Evolutionary conservation across 345 rosid species (phyloP), one percentile per base, ranked within the genome.

Genomic region (Sapria himalayana): DNA sequence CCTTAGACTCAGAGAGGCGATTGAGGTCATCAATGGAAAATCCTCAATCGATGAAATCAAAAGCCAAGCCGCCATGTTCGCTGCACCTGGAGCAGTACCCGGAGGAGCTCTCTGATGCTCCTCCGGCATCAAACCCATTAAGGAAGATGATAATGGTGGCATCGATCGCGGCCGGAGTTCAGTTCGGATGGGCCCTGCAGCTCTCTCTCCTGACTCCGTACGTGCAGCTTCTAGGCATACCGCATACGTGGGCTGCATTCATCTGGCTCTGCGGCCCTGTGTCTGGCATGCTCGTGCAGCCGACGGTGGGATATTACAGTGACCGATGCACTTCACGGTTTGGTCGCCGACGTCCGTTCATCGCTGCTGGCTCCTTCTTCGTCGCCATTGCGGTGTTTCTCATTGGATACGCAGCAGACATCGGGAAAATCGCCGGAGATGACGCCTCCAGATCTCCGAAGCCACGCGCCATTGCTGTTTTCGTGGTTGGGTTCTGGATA

Each of bases 141-240:
- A 47, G 58, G 51, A 70, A 81, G 62, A 71, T 70, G 34, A 50
- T 78, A 22, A 19, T 57, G 33, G 89, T 86, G 11, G 60, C 97
- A 2, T 61, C 97, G 1, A 70, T 86, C 2, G 97, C 89, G 0
- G 89, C 89, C 9, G 97, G 97, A 4, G 44, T 86, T 29, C 92
- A 86, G 50, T 86, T 86, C 54, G 94, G 97, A 0, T 86, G 97
- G 97, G 94, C 97, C 3, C 49, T 86, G 1, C 97, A 86, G 47
- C 74, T 86, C 7, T 86, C 94, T 12, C 60, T 86, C 1, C 38
- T 86, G 17, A 86, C 97, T 11, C 97, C 94, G 0, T 86, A 86
- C 46, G 85, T 78, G 2, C 97, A 86, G 41, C 69, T 67, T 21
- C 63, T 86, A 0, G 97, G 97, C 1, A 68, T 86, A 34, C 80